Base-by-base conservation (phyloP, 1,284 basidiomycete species). In the Microbotryomycetes sp. region DNA sequence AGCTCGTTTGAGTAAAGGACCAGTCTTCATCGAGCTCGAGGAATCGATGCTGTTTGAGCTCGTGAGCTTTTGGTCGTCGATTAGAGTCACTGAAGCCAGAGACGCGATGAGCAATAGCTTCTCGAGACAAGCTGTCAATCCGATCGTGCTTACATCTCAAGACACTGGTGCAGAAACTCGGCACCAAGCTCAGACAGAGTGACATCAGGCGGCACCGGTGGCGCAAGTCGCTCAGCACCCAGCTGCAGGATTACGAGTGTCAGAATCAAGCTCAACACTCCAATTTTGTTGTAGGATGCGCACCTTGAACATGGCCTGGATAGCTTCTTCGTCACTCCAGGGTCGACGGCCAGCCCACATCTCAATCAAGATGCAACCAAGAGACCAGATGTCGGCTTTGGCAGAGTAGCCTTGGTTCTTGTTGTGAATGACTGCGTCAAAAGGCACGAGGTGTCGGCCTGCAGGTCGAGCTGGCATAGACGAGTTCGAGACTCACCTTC, bases 361-460 rank as follows among this genome's bases (percentile, higher is more conserved):
- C 77, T 98, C 94, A 67, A 97, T 81, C 4, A 96, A 88, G 16
- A 98, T 90, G 77, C 94, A 99, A 0, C 94, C 94, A 3, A 98
- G 82, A 74, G 89, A 92, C 96, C 94, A 98, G 68, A 98, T 97
- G 74, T 98, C 96, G 42, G 97, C 87, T 77, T 98, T 98, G 71
- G 88, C 91, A 70, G 89, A 92, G 76, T 98, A 98, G 0, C 90
- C 80, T 59, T 77, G 75, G 36, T 86, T 86, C 71, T 86, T 84
- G 72, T 88, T 84, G 36, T 86, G 85, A 26, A 94, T 84, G 45
- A 98, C 91, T 68, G 55, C 30, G 9, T 0, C 25, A 4, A 42
- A 29, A 1, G 23, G 3, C 16, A 25, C 14, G 26, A 51, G 7
- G 2, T 25, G 48, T 12, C 4, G 19, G 22, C 23, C 9, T 3